Base-by-base conservation (phyloP, 768 basidiomycete genomes). In the Xanthoconium purpureum region DNA sequence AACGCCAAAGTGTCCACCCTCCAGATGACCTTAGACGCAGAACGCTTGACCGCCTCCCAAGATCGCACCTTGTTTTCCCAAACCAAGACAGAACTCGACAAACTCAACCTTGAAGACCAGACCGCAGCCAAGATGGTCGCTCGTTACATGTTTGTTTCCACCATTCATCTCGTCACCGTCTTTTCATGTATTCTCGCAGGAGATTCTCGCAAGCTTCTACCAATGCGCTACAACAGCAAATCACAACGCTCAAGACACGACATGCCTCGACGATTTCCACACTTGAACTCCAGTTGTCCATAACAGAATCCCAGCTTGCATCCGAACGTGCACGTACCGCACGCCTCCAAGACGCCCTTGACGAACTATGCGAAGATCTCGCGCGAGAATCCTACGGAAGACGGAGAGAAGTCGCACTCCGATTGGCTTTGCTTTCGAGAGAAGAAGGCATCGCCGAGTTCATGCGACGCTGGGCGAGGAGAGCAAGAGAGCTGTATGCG, bases 81-180 rank as follows among this genome's bases (percentile, higher is more conserved):
- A 32, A 70, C 75, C 5, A 76, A 76, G 42, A 71, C 76, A 1
- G 82, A 84, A 58, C 73, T 89, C 15, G 80, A 88, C 50, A 77
- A 74, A 61, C 74, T 82, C 46, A 73, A 76, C 59, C 67, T 83
- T 17, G 88, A 91, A 47, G 89, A 92, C 54, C 80, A 76, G n/a
- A 80, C 86, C 0, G 90, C 91, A 3, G 85, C 86, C 13, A 88
- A 85, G 63, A 88, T 92, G 82, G 91, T 94, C 30, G 83, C 89
- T 29, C 82, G 88, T 37, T 93, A 93, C 68, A 93, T 92, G 91
- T 91, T 61, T 53, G 84, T 75, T 35, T 8, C n/a, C 38, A 15
- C 15, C 17, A 5, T 40, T 6, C 30, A 17, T 11, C 0, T 28
- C 54, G 0, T 48, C 18, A 8, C 30, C 33, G 5, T 52, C n/a